Conservation (phyloP, 257 asterid genomes). For the Dorcoceras hygrometricum region DNA sequence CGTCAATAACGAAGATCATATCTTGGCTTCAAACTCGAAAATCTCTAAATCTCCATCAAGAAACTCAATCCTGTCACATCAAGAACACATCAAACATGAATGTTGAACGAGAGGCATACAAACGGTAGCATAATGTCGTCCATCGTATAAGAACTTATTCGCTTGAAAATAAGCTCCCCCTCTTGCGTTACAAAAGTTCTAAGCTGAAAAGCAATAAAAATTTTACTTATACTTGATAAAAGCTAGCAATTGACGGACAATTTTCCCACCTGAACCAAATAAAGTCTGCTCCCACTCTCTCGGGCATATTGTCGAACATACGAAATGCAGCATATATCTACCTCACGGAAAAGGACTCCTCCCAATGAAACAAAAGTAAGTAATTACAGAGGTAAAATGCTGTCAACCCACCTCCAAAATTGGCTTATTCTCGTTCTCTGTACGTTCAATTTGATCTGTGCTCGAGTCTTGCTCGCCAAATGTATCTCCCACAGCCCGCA, state of each 20-base stretch:
- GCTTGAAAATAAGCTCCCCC: neutral
- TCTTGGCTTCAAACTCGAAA: slow-evolving; percentile 13
- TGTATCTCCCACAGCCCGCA: no score
- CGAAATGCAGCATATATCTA: neutral
- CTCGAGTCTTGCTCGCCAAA: neutral
- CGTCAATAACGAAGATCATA: slow-evolving; percentile 29
- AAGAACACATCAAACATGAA: neutral
- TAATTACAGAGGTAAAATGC: no score
- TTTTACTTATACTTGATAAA: neutral
- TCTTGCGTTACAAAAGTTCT: no score
- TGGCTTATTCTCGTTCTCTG: neutral
- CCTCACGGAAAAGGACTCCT: neutral
- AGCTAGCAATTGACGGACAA: no score
- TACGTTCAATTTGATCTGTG: neutral
- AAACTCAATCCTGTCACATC: neutral
- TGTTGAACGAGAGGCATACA: no score
- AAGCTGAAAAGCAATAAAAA: neutral
- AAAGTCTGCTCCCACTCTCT: neutral
- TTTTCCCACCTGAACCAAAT: neutral
- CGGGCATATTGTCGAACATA: slow-evolving; percentile 30
- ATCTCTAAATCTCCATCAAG: neutral
- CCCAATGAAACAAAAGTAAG: no score
- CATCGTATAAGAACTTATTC: neutral
- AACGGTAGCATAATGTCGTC: neutral
- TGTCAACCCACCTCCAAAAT: neutral